These are phyloP conservation scores for Poterioochromonas sp. DNA, from an alignment of 352 stramenopile genomes.

Conservation along the genomic window DNA sequence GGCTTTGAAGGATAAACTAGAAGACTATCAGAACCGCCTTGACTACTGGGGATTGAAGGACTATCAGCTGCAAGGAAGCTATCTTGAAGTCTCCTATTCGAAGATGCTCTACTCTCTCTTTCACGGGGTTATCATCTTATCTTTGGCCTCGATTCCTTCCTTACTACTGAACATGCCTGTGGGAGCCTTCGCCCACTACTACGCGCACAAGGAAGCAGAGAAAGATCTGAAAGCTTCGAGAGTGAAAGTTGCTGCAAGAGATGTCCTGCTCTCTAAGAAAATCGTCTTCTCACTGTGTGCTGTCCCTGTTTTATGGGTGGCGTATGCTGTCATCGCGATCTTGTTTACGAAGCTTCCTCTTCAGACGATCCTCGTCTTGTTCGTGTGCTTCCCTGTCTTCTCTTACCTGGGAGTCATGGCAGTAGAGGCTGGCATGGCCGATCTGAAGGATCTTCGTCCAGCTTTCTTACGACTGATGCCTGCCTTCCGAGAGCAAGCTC, in stretches of 20 bases:
- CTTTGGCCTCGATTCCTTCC: conserved; percentile 74
- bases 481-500: conserved; percentile 46
- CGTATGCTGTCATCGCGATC: conserved; percentile 60
- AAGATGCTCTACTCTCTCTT: conserved; percentile 71
- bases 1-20: conserved; percentile 59
- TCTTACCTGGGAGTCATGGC: conserved; percentile 63
- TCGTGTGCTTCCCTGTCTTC: conserved; percentile 57
- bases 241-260: conserved; percentile 74
- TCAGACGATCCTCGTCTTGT: conserved; percentile 27
- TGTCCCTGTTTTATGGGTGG: conserved; percentile 70
- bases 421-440: conserved; percentile 64
- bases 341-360: not conserved
- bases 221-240: conserved; percentile 66
- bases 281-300: conserved; percentile 80
- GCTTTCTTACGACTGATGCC: conserved; percentile 60
- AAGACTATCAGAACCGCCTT: conserved; percentile 69
- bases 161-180: conserved; percentile 79
- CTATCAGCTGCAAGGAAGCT: conserved; percentile 75
- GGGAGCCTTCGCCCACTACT: conserved; percentile 50
- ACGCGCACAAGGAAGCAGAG: conserved; percentile 70
- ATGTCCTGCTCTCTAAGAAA: conserved; percentile 82
- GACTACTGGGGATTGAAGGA: conserved; percentile 74
- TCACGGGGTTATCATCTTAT: conserved; percentile 63
- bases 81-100: conserved; percentile 65
- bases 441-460: conserved; percentile 63